Conservation (phyloP, 164 flowering plant genomes). For the Nymphaea colorata region DNA sequence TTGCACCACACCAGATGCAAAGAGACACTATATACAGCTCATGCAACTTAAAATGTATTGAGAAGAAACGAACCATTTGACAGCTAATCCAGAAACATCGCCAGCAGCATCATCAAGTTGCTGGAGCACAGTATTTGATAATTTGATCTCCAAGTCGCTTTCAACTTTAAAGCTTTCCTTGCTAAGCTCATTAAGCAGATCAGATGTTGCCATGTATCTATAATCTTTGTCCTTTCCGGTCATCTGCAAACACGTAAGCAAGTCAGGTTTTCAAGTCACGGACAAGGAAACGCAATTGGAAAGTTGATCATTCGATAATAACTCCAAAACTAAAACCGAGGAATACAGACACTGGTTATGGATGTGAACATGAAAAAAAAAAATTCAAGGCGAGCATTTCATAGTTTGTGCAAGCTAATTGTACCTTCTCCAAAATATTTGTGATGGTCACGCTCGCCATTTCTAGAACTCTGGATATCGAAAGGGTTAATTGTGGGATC, state of each 20-base stretch:
- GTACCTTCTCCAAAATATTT: background rate
- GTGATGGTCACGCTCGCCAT: background rate
- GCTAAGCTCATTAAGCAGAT: constrained; percentile 75
- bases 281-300: background rate
- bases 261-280: background rate
- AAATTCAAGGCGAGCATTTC: background rate
- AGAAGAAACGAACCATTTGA: constrained; percentile 57
- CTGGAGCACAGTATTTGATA: constrained; percentile 61
- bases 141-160: constrained; percentile 60
- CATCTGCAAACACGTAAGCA: constrained; percentile 44
- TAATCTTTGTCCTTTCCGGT: constrained; percentile 98
- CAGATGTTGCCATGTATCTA: constrained; percentile 99
- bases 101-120: constrained; percentile 99
- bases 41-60: no score
- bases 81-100: constrained; percentile 97
- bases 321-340: background rate
- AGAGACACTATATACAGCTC: no score
- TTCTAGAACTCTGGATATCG: background rate
- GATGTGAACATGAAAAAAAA: background rate
- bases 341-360: background rate
- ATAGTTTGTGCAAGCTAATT: background rate
- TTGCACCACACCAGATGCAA: no score
- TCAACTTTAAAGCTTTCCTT: constrained; percentile 80
- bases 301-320: no score
- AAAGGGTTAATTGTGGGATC: no score